phyloP scores from a whole-genome alignment of 371 early-diverging fungal species.

The Conidiobolus incongruus region DNA sequence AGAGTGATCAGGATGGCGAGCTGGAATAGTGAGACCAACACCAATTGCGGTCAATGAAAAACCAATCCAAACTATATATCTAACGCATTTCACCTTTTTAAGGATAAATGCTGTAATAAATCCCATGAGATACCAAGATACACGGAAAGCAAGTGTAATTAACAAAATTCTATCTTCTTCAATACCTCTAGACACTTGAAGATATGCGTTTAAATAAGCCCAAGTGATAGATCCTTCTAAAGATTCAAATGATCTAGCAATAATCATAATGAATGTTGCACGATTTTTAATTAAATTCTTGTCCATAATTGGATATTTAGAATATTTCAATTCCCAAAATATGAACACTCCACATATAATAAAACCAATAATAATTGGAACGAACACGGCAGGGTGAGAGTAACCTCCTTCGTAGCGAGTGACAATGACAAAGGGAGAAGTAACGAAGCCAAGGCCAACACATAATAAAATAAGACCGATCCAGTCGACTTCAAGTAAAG shows the following conservation, averaged over 20 bases:
- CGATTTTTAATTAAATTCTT: background rate
- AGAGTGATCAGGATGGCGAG: background rate
- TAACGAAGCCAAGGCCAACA: background rate
- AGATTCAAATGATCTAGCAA: no score
- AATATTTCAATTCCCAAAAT: background rate
- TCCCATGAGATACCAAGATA: background rate
- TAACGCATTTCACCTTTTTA: background rate
- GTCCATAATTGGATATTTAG: background rate
- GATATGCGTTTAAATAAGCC: background rate
- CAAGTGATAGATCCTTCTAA: no score
- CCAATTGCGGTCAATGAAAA: background rate
- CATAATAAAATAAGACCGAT: background rate
- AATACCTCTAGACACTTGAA: no score
- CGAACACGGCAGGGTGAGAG: background rate
- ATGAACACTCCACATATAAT: background rate
- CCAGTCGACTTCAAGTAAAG: background rate
- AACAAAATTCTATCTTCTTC: no score
- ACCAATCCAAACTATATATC: background rate
- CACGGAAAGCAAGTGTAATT: background rate
- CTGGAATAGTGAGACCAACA: background rate
- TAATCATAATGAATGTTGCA: no score
- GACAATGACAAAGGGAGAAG: background rate
- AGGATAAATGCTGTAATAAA: background rate
- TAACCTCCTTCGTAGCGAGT: background rate
- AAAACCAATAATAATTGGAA: background rate